Conservation (phyloP, 2,329 filamentous ascomycete genomes). For the Colletotrichum spinosum region DNA sequence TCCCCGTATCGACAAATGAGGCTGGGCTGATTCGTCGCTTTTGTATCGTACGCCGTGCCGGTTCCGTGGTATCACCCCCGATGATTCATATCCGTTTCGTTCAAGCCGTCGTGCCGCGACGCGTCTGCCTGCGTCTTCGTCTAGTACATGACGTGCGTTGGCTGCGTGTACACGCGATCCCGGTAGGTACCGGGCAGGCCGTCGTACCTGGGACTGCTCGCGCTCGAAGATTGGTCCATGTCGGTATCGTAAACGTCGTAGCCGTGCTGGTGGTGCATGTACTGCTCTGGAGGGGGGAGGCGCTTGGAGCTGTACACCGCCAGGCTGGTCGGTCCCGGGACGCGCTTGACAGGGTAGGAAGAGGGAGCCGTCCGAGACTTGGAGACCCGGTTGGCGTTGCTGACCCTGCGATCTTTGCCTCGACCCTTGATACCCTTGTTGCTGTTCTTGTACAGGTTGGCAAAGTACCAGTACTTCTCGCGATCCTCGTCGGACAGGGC, state of each 20-base stretch:
- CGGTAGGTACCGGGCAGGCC: constrained; percentile 19
- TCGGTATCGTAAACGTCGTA: constrained; percentile 37
- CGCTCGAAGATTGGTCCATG: constrained; percentile 35
- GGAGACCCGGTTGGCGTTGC: constrained; percentile 40
- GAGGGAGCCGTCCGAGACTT: constrained; percentile 39
- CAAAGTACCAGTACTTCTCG: constrained; percentile 87
- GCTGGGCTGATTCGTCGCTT: constrained; percentile 4
- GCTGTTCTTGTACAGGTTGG: constrained; percentile 92
- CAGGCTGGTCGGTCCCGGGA: constrained; percentile 30
- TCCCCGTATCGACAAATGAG: not conserved
- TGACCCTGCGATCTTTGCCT: constrained; percentile 83
- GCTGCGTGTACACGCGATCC: constrained; percentile 33
- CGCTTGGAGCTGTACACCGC: constrained; percentile 36
- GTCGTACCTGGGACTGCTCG: constrained; percentile 35
- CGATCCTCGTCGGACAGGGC: constrained; percentile 75
- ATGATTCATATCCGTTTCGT: constrained; percentile 27
- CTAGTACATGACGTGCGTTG: constrained; percentile 28
- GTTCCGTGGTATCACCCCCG: constrained; percentile 12
- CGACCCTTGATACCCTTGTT: constrained; percentile 99
- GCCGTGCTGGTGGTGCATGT: constrained; percentile 32
- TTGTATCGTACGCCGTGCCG: constrained; percentile 24
- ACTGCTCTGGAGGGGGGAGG: constrained; percentile 32
- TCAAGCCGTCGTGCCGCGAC: constrained; percentile 10
- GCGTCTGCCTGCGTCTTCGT: not conserved
- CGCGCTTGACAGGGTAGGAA: constrained; percentile 33